Base-by-base conservation (phyloP, 1,139 yeast species). In the Zygoascus hellenicus region DNA sequence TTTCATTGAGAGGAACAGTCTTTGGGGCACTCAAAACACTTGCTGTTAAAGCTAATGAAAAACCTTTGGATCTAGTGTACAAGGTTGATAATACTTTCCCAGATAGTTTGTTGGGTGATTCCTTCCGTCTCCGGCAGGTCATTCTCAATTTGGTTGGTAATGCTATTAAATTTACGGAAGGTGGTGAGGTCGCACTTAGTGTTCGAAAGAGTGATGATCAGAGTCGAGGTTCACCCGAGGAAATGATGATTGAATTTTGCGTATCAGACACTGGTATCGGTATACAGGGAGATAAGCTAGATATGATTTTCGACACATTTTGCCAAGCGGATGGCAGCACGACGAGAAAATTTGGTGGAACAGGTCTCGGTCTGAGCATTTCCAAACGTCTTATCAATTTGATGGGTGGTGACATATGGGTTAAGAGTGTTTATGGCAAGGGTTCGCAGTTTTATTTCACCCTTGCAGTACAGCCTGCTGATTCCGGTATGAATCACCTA, bases 271-370 rank as follows among this genome's bases (percentile, higher is more conserved):
- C 95, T 0, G 95, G 95, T 64, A 85, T 86, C 56, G 95, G 95
- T 58, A 87, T 87, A 53, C 87, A 82, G 61, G 81, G 78, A 61
- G 95, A 86, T 60, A 86, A 86, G 61, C 72, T 86, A 43, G 95
- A 88, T 40, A 74, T 86, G 38, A 86, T 86, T 61, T 87, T 87
- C 60, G 95, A 86, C 60, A 87, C 92, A 4, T 87, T 87, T 70
- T 83, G 95, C 60, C 96, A 87, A 66, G 95, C 95, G 2, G 95
- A 87, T 68, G 95, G 95, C 44, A 85, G 95, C 2, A 86, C 95
- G 0, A 87, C 95, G 1, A 77, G 96, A 63, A 85, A 85, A 64
- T 87, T 87, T 63, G 96, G 96, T 62, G 96, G 96, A 63, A 87
- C 95, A 9, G 92, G 92, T 51, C 72, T 87, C 45, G 96, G 96